Conservation (phyloP, 805 yeast species). For the Starmerella apicola region DNA sequence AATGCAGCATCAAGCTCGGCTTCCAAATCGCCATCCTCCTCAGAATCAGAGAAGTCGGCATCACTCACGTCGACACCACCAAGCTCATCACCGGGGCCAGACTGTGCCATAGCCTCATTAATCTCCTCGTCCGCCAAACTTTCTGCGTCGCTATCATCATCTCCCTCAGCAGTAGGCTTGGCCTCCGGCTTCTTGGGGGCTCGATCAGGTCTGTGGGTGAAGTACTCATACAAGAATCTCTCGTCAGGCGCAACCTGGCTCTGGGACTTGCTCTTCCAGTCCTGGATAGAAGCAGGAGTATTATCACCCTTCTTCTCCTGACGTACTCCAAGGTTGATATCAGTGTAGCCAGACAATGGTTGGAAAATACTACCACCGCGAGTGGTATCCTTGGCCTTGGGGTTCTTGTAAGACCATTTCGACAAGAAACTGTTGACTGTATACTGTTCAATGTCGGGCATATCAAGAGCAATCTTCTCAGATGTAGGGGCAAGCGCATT, state of each 20-base stretch:
- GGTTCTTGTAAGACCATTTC: conserved; percentile 86
- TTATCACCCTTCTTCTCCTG: conserved; percentile 32
- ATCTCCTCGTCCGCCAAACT: conserved; percentile 49
- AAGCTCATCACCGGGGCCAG: conserved; percentile 62
- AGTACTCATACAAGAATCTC: conserved; percentile 75
- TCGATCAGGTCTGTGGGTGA: conserved; percentile 35
- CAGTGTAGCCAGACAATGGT: conserved; percentile 65
- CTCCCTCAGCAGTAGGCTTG: conserved; percentile 27
- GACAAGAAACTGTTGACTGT: conserved; percentile 85
- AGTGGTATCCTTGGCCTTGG: conserved; percentile 60
- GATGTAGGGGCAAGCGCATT: conserved; percentile 37
- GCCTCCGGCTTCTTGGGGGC: conserved; percentile 22
- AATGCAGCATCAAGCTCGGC: conserved; percentile 26
- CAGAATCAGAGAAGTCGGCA: conserved; percentile 31
- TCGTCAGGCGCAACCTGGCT: conserved; percentile 75
- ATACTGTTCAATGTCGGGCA: conserved; percentile 85
- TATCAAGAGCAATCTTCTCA: conserved; percentile 32
- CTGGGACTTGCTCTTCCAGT: conserved; percentile 56
- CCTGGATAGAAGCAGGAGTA: conserved; percentile 71
- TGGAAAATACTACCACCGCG: conserved; percentile 95
- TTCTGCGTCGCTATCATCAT: conserved; percentile 21
- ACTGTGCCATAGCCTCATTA: conserved; percentile 67
- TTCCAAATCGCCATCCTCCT: conserved; percentile 32
- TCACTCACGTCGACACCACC: conserved; percentile 40
- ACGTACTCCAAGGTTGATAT: conserved; percentile 24